phyloP scores from a whole-genome alignment of 108 stramenopile genomes.

The Nitzschia sp. region DNA sequence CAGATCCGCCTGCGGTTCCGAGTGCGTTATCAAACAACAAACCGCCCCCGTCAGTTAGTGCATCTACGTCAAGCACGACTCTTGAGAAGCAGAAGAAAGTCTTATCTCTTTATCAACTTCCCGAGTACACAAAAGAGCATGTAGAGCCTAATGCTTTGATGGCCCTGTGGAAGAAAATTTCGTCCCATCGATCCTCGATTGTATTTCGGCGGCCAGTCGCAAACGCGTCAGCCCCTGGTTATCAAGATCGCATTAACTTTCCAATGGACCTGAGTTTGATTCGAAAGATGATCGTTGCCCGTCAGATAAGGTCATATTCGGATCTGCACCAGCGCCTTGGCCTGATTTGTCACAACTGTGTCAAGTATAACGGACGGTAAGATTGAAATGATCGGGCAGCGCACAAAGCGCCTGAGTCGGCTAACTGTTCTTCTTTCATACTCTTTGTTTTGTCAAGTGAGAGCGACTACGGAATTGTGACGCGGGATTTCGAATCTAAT shows the following conservation, averaged over 20 bases:
- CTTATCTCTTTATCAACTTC: slow-evolving; percentile 27
- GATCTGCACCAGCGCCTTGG: slow-evolving; percentile 60
- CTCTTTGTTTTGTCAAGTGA: slow-evolving; percentile 40
- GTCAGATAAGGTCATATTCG: slow-evolving; percentile 53
- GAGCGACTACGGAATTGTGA: slow-evolving; percentile 72
- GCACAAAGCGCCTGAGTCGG: too few relatives aligned
- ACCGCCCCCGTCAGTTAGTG: neutral
- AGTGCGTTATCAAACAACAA: neutral
- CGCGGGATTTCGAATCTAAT: slow-evolving; percentile 67
- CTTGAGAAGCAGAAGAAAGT: slow-evolving; percentile 20
- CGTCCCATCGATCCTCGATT: slow-evolving; percentile 66
- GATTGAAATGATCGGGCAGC: too few relatives aligned
- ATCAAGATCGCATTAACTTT: slow-evolving; percentile 72
- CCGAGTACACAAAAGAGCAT: slow-evolving; percentile 52
- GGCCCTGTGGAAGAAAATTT: slow-evolving; percentile 74
- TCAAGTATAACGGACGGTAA: slow-evolving; percentile 72
- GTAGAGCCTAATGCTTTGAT: slow-evolving; percentile 44
- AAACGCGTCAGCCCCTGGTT: slow-evolving; percentile 78
- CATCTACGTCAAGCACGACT: neutral
- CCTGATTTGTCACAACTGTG: slow-evolving; percentile 80
- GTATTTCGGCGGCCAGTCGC: slow-evolving; percentile 86
- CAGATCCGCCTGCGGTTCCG: neutral
- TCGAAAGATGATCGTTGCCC: slow-evolving; percentile 70
- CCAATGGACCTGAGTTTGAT: slow-evolving; percentile 79
- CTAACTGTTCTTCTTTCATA: neutral